Percentiles rank a stretch among this genome's conserved stretches.
phyloP scores from a whole-genome alignment of 2,329 filamentous ascomycete genomes.

The Cytospora schulzeri region DNA sequence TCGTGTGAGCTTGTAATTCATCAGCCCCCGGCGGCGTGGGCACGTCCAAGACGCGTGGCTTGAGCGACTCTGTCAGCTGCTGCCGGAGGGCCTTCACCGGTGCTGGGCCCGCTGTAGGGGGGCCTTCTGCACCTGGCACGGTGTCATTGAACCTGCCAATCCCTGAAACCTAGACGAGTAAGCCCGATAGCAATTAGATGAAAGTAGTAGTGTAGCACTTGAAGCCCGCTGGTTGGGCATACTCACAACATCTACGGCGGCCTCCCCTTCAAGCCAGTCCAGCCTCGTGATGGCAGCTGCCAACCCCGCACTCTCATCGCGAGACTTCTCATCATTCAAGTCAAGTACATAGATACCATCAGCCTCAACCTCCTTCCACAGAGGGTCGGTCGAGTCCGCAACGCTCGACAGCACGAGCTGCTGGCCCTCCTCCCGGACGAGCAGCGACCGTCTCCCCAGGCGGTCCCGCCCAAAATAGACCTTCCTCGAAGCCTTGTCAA shows the following conservation, averaged over 20 bases:
- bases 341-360: constrained; percentile 76
- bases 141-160: constrained; percentile 56
- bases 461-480: constrained; percentile 87
- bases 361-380: constrained; percentile 81
- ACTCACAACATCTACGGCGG: constrained; percentile 50
- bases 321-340: constrained; percentile 39
- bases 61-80: constrained; percentile 63
- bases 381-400: constrained; percentile 52
- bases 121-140: constrained; percentile 38
- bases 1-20: constrained; percentile 50
- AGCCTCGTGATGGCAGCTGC: constrained; percentile 29
- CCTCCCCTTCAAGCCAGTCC: constrained; percentile 39
- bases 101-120: constrained; percentile 44
- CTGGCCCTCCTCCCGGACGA: constrained; percentile 54
- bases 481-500: constrained; percentile 61
- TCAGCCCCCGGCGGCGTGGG: constrained; percentile 46
- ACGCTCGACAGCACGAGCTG: constrained; percentile 71
- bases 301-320: neutral
- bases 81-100: constrained; percentile 56
- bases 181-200: constrained; percentile 40
- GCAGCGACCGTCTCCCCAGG: constrained; percentile 81
- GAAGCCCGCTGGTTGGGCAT: constrained; percentile 1
- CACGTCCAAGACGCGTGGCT: constrained; percentile 65
- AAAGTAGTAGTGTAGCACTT: constrained; percentile 25
- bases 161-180: constrained; percentile 52